Evolutionary conservation across 2,329 filamentous ascomycete genomes (phyloP).

Genomic region (Colletotrichum cordylinicola): DNA sequence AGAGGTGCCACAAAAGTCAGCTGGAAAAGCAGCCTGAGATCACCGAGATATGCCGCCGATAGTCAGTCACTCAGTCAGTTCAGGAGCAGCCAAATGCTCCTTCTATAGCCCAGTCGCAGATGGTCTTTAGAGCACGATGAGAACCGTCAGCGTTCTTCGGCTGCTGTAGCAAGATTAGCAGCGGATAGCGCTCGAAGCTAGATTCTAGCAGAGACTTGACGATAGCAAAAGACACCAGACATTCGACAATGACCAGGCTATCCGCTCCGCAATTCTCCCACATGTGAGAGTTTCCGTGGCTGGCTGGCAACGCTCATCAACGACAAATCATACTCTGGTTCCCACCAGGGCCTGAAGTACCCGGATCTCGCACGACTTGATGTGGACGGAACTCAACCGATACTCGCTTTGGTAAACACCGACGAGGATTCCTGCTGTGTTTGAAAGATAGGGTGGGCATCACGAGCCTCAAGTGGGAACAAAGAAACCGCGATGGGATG

Average conservation of each 20-base stretch:
- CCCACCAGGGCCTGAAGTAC: not conserved
- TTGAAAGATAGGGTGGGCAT: not conserved
- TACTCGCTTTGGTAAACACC: not conserved
- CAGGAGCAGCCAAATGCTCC: slow-evolving; percentile 32
- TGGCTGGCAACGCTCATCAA: slow-evolving; percentile 24
- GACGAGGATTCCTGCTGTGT: not conserved
- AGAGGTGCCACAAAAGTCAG: slow-evolving; percentile 19
- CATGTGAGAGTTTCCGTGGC: slow-evolving; percentile 34
- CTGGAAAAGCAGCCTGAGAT: slow-evolving; percentile 22
- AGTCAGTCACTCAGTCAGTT: slow-evolving; percentile 24
- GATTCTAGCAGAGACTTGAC: slow-evolving; percentile 72
- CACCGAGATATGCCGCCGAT: slow-evolving; percentile 23
- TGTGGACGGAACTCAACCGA: not conserved
- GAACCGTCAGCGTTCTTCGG: slow-evolving; percentile 43
- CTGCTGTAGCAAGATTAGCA: slow-evolving; percentile 61
- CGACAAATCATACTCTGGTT: slow-evolving; percentile 2
- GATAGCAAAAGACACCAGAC: slow-evolving; percentile 71
- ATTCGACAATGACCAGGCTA: slow-evolving; percentile 51
- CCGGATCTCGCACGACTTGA: not conserved
- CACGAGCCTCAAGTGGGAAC: not conserved
- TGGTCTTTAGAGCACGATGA: slow-evolving; percentile 48
- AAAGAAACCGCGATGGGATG: not conserved
- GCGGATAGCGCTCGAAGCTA: slow-evolving; percentile 67
- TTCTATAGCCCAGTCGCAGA: slow-evolving; percentile 53
- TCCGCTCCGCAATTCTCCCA: slow-evolving; percentile 45